Base-by-base conservation (phyloP, 768 basidiomycete genomes). In the Serendipita sp. region DNA sequence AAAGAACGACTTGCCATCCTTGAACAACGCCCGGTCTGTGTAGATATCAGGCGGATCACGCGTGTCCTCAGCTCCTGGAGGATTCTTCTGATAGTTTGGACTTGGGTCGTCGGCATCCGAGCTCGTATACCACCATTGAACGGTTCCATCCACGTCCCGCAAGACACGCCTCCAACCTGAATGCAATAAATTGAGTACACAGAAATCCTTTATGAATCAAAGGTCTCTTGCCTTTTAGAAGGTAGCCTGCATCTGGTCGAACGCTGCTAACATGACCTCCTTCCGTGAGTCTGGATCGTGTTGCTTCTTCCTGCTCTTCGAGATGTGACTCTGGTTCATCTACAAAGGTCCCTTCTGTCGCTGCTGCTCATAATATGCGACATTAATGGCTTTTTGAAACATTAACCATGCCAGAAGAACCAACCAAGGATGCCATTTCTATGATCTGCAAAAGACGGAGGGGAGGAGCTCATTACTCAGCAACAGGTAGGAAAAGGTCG, bases 231-330 rank as follows among this genome's bases (percentile, higher is more conserved):
- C 55, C 55, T 36, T 60, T 60, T 10, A 60, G 8, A n/a, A 60
- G 55, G 18, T 60, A 60, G 36, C 55, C 55, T 60, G 18, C 55
- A 36, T 60, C 55, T 8, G 55, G 55, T 29, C 55, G 55, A 27
- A 36, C 48, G 29, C 48, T 50, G 29, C 48, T 31, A n/a, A 50
- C 48, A 31, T 50, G 48, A 40, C 40, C 40, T 50, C 48, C 48
- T 18, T 50, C 29, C 29, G 29, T 50, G n/a, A 50, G 29, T 31
- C 48, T 50, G 29, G 29, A 50, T 50, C 48, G 48, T 50, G 48
- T 50, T 50, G 48, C 48, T 50, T 50, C 48, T 18, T 50, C 18
- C n/a, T 50, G 48, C 48, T 50, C 18, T 6, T 18, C 48, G 5
- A 50, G n/a, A 50, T 50, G 18, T 31, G n/a, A 18, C n/a, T 50